These are phyloP conservation scores for Penicillium concentricum DNA, from an alignment of 2,329 filamentous ascomycete species.

Conservation along the genomic window DNA sequence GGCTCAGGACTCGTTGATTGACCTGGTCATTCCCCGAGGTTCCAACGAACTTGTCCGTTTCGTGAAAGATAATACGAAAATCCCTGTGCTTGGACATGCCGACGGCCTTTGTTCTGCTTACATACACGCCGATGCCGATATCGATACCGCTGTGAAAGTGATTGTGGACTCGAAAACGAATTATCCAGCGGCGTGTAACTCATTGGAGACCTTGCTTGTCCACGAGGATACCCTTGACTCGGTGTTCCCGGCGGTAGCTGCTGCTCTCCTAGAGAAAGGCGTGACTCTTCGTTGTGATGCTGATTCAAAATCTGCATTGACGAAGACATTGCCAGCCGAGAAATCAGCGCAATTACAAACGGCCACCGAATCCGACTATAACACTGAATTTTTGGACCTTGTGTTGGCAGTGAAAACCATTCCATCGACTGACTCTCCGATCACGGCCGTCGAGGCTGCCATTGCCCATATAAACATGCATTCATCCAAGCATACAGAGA, in stretches of 20 bases:
- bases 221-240: conserved; percentile 67
- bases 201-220: conserved; percentile 86
- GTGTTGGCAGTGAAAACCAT: conserved; percentile 82
- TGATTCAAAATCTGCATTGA: conserved; percentile 63
- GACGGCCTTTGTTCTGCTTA: conserved; percentile 90
- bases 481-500: conserved; percentile 91
- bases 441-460: conserved; percentile 61
- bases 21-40: conserved; percentile 90
- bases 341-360: conserved; percentile 58
- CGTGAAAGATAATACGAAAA: conserved; percentile 87
- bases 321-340: conserved; percentile 45
- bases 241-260: conserved; percentile 69
- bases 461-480: conserved; percentile 88
- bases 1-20: conserved; percentile 79
- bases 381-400: conserved; percentile 86
- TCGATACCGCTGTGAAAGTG: conserved; percentile 68
- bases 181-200: conserved; percentile 95
- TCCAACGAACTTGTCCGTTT: conserved; percentile 86
- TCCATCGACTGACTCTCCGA: conserved; percentile 30
- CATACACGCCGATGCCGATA: conserved; percentile 74
- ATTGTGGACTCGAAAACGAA: conserved; percentile 89
- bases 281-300: conserved; percentile 81
- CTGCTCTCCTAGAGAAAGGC: conserved; percentile 70
- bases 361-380: conserved; percentile 69
- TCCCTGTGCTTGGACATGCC: conserved; percentile 93